Percentiles rank a stretch among this genome's conserved stretches.
Conservation (phyloP, 2,329 filamentous ascomycete species). For the Colletotrichum costaricense region DNA sequence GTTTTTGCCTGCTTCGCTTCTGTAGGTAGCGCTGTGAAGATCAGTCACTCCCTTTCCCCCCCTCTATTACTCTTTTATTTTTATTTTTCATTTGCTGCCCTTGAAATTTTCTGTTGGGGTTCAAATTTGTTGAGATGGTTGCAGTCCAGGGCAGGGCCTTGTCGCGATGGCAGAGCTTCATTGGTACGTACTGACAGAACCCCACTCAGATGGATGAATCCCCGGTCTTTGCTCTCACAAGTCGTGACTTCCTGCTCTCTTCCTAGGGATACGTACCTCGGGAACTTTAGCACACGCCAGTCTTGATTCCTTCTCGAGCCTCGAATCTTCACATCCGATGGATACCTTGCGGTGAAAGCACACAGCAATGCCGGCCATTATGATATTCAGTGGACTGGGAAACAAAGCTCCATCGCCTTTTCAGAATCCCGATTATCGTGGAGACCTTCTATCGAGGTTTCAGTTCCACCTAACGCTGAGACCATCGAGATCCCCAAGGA, state of each 20-base stretch:
- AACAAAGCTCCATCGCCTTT: not conserved
- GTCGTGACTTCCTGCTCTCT: not conserved
- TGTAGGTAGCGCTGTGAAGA: not conserved
- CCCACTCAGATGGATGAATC: slow-evolving; percentile 17
- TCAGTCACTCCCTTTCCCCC: slow-evolving; percentile 1
- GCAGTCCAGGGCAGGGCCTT: slow-evolving; percentile 32
- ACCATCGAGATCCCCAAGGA: not conserved
- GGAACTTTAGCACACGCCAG: not conserved
- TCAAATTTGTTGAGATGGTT: slow-evolving; percentile 31
- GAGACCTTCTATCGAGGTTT: not conserved
- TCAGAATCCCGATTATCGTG: slow-evolving; percentile 1
- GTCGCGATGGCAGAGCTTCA: slow-evolving; percentile 11
- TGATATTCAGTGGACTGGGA: not conserved
- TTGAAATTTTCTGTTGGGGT: slow-evolving; percentile 35
- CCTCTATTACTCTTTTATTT: not conserved
- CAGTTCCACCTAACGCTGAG: slow-evolving; percentile 1
- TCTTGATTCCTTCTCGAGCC: not conserved
- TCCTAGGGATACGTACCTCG: slow-evolving; percentile 10
- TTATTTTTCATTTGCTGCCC: not conserved
- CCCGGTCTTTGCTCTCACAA: slow-evolving; percentile 1
- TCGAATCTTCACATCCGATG: not conserved
- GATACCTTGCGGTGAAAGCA: not conserved
- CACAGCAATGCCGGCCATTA: not conserved
- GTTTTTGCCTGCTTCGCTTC: slow-evolving; percentile 26
- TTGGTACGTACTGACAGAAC: slow-evolving; percentile 24